These are phyloP conservation scores for Coemansia sp. DNA, from an alignment of 192 early-diverging fungal species.

Conservation along the genomic window DNA sequence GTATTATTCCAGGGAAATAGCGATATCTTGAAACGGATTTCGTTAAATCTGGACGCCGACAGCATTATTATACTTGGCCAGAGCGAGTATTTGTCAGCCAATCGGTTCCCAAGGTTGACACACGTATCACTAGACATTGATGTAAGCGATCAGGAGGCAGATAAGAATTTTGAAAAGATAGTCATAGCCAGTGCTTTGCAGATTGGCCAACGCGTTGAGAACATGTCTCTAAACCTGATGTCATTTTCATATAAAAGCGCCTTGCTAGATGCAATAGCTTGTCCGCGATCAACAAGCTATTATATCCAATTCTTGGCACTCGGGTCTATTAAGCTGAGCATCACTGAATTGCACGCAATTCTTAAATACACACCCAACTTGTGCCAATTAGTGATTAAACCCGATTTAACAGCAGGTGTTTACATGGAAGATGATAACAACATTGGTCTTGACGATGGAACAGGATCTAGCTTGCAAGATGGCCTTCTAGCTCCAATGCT, in stretches of 20 bases:
- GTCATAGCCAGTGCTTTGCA: too few species aligned
- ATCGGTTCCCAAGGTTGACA: not conserved
- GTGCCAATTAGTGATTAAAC: not conserved
- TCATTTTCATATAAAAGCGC: not conserved
- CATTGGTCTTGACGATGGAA: too few species aligned
- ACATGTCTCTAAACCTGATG: not conserved
- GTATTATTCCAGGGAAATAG: not conserved
- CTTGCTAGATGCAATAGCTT: not conserved
- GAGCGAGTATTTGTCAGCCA: not conserved
- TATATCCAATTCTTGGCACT: not conserved
- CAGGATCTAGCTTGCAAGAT: too few species aligned
- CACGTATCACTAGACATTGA: not conserved
- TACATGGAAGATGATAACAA: too few species aligned
- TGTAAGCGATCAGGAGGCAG: not conserved
- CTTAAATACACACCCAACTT: not conserved
- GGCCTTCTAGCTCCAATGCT: too few species aligned
- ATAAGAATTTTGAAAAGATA: slow-evolving; percentile 1
- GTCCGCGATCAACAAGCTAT: not conserved
- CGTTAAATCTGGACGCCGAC: not conserved
- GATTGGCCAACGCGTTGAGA: not conserved
- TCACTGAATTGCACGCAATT: not conserved
- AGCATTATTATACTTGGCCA: not conserved
- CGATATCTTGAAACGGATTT: not conserved
- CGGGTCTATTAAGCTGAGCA: not conserved
- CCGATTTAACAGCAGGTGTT: not conserved